Conservation (phyloP, 805 yeast genomes). For the Teunomyces stri region DNA sequence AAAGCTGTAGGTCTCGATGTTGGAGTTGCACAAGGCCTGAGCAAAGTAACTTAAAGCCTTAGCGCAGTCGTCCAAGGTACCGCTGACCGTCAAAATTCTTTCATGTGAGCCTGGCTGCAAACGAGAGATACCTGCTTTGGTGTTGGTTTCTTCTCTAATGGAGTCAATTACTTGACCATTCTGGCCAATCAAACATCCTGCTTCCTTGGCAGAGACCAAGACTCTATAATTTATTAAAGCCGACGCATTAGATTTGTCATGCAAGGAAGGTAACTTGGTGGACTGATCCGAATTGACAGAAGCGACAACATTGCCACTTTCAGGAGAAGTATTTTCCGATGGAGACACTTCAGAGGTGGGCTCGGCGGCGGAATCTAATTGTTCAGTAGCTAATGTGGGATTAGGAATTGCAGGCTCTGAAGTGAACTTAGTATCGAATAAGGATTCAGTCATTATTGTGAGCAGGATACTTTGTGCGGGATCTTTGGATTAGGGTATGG, state of each 20-base stretch:
- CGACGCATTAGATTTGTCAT: conserved; percentile 23
- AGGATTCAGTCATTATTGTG: conserved; percentile 28
- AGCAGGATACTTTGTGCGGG: not conserved
- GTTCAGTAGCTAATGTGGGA: not conserved
- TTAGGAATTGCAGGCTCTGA: conserved; percentile 9
- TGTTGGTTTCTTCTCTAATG: conserved; percentile 69
- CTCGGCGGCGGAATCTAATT: not conserved
- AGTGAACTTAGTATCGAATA: conserved; percentile 33
- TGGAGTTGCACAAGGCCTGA: conserved; percentile 53
- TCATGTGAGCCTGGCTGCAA: conserved; percentile 79
- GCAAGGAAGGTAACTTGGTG: conserved; percentile 26
- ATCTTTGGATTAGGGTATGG: not conserved
- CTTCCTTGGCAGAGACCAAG: conserved; percentile 78
- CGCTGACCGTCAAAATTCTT: conserved; percentile 76
- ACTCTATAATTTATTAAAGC: conserved; percentile 48
- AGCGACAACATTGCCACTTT: not conserved
- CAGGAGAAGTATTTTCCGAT: not conserved
- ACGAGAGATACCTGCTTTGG: conserved; percentile 84
- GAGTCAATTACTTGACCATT: conserved; percentile 76
- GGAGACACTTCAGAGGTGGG: not conserved
- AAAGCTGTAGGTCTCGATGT: conserved; percentile 42
- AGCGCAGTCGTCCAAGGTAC: conserved; percentile 66
- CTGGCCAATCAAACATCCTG: conserved; percentile 87
- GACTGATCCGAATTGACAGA: conserved; percentile 9
- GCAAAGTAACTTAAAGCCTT: conserved; percentile 70